A percentile compares a stretch with the other conserved stretches of the same genome.
phyloP scores from a whole-genome alignment of 768 basidiomycete species.

The Daedaleopsis nitida region DNA sequence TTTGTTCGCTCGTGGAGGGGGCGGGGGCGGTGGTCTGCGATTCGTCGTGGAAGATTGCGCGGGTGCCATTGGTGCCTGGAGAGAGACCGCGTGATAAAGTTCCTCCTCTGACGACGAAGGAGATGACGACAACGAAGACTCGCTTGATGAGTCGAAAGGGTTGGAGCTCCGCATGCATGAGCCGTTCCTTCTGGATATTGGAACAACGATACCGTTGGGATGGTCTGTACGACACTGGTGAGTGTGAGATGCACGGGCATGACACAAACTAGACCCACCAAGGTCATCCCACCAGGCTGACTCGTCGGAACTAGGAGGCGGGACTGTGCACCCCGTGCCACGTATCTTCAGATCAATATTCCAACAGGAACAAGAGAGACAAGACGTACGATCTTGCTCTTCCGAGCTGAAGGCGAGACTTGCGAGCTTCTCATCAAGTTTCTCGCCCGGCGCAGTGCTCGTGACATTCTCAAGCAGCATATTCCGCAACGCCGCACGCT shows the following conservation, averaged over 20 bases:
- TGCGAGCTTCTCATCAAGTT: conserved; percentile 71
- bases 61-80: conserved; percentile 67
- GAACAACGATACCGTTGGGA: conserved; percentile 57
- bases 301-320: conserved; percentile 82
- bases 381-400: conserved; percentile 38
- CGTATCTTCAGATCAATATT: neutral
- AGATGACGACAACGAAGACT: conserved; percentile 70
- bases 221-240: conserved; percentile 41
- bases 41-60: conserved; percentile 6
- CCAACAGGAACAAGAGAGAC: neutral
- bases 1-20: conserved; percentile 40
- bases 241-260: conserved; percentile 1
- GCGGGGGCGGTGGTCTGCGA: conserved; percentile 49
- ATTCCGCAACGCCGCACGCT: conserved; percentile 69
- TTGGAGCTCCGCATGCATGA: conserved; percentile 40
- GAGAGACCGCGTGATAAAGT: conserved; percentile 62
- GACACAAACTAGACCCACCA: conserved; percentile 43
- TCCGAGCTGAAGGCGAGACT: conserved; percentile 52
- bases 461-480: conserved; percentile 66
- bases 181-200: conserved; percentile 31
- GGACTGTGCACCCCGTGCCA: no score
- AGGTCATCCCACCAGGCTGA: conserved; percentile 77
- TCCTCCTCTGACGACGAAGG: conserved; percentile 87
- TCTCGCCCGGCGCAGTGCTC: conserved; percentile 65
- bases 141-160: conserved; percentile 72